Evolutionary conservation across 2,329 filamentous ascomycete species (phyloP).

Genomic region (Lasiodiplodia hormozganensis): DNA sequence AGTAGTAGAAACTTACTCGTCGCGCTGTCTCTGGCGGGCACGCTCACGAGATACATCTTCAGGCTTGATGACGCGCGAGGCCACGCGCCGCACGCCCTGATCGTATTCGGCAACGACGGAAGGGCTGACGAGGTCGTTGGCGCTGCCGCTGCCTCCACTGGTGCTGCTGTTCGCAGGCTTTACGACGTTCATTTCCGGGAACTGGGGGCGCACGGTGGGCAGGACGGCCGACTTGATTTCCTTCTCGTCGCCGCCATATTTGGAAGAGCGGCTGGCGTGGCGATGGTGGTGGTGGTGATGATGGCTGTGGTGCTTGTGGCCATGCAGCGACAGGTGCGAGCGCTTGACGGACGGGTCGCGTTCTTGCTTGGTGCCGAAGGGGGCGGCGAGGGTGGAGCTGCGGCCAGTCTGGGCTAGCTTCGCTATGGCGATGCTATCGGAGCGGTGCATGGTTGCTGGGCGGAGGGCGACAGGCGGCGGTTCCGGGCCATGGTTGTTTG

Average conservation of each 20-base stretch:
- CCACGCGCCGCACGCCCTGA: not conserved
- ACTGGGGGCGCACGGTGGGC: conserved; percentile 52
- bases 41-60: conserved; percentile 50
- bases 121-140: conserved; percentile 13
- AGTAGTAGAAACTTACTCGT: conserved; percentile 41
- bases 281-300: conserved; percentile 36
- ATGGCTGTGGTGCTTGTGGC: conserved; percentile 34
- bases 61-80: conserved; percentile 42
- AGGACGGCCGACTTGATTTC: conserved; percentile 53
- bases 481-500: conserved; percentile 14
- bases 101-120: conserved; percentile 17
- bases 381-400: conserved; percentile 27
- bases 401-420: conserved; percentile 26
- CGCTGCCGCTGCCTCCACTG: conserved; percentile 35
- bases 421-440: conserved; percentile 12
- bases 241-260: conserved; percentile 44
- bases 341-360: conserved; percentile 34
- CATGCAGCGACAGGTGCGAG: conserved; percentile 40
- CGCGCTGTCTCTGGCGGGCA: conserved; percentile 43
- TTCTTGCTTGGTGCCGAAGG: conserved; percentile 19
- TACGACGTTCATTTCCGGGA: conserved; percentile 47
- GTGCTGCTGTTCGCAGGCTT: conserved; percentile 41
- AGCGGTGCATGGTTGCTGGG: conserved; percentile 22
- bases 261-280: conserved; percentile 35
- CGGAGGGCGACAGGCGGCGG: conserved; percentile 3